These are phyloP conservation scores for Oryza meridionalis DNA, from an alignment of 176 grass and related monocot species.

Conservation along the genomic window DNA sequence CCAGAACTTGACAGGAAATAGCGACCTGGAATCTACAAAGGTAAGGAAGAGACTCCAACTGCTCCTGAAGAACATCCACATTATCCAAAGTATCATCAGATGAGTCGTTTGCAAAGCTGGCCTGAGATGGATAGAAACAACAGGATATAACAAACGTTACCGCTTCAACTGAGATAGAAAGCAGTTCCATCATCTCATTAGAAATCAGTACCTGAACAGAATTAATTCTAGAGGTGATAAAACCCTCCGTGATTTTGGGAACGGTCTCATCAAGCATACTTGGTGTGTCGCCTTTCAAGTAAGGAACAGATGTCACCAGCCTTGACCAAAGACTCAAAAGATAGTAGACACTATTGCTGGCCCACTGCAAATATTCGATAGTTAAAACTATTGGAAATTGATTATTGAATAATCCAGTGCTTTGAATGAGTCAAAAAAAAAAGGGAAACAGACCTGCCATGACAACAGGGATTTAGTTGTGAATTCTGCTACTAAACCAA, in stretches of 20 bases:
- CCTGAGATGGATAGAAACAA: slow-evolving; percentile 57
- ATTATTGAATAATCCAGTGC: slow-evolving; percentile 14
- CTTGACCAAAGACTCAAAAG: slow-evolving; percentile 96
- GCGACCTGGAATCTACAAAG: slow-evolving; percentile 98
- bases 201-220: slow-evolving; percentile 83
- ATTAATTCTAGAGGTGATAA: slow-evolving; percentile 98
- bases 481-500: slow-evolving; percentile 91
- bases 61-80: slow-evolving; percentile 96
- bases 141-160: slow-evolving; percentile 1
- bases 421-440: slow-evolving; percentile 38
- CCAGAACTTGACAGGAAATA: slow-evolving; percentile 30
- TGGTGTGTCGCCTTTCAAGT: slow-evolving; percentile 95
- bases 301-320: slow-evolving; percentile 96
- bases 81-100: slow-evolving; percentile 93
- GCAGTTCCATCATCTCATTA: slow-evolving; percentile 23
- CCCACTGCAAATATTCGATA: slow-evolving; percentile 66
- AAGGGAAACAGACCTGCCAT: slow-evolving; percentile 84
- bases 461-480: slow-evolving; percentile 94
- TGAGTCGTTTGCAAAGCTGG: slow-evolving; percentile 66
- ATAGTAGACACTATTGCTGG: slow-evolving; percentile 97
- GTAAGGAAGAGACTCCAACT: slow-evolving; percentile 95
- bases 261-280: slow-evolving; percentile 98
- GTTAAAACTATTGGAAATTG: slow-evolving; percentile 25
- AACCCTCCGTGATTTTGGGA: slow-evolving; percentile 95
- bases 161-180: slow-evolving; percentile 25